Conservation (phyloP, 192 early-diverging fungal species). For the Backusella circina region DNA sequence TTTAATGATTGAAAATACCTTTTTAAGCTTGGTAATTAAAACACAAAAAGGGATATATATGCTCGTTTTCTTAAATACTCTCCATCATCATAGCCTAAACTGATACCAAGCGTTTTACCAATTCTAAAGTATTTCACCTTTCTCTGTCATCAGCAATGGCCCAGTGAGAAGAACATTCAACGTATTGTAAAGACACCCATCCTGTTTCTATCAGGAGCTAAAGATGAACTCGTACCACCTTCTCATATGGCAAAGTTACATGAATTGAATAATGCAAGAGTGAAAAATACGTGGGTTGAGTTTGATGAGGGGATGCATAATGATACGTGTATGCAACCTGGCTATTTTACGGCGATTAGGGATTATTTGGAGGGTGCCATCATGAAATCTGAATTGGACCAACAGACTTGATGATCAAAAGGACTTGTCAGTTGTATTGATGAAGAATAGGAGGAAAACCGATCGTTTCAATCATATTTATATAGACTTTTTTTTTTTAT, state of each 20-base stretch:
- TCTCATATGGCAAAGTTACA: conserved; percentile 80
- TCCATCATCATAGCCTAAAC: conserved; percentile 55
- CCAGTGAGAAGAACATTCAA: conserved; percentile 69
- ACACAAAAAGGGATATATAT: neutral
- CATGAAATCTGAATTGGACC: neutral
- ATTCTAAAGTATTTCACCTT: conserved; percentile 69
- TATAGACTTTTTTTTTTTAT: no score
- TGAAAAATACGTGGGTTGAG: conserved; percentile 46
- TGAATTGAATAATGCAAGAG: conserved; percentile 51
- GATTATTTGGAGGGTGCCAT: neutral
- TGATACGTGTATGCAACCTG: conserved; percentile 67
- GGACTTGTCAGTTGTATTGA: no score
- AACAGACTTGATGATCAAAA: no score
- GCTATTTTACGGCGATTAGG: conserved; percentile 14
- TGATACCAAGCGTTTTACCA: conserved; percentile 86
- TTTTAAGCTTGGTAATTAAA: conserved; percentile 70
- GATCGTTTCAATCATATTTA: no score
- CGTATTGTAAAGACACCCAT: conserved; percentile 66
- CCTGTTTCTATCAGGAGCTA: conserved; percentile 74
- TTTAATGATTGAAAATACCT: conserved; percentile 93
- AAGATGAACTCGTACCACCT: conserved; percentile 88
- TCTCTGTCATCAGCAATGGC: conserved; percentile 89
- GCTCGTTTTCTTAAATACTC: neutral
- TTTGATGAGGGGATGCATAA: conserved; percentile 90
- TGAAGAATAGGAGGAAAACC: no score